Evolutionary conservation across 2,329 filamentous ascomycete species (phyloP).

Genomic region (Ophidiomyces ophidiicola): DNA sequence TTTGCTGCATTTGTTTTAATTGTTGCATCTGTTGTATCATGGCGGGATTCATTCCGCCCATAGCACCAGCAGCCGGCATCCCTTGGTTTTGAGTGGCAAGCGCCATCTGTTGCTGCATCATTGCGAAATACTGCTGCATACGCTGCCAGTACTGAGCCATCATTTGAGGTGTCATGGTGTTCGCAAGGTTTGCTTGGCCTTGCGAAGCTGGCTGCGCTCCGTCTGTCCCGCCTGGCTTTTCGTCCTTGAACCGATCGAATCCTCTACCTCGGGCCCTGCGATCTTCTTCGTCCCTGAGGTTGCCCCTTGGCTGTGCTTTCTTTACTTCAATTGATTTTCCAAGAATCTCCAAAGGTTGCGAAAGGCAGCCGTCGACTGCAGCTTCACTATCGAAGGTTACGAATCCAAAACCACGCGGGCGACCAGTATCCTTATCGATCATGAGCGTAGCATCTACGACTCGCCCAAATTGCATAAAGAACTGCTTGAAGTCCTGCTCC

Average conservation of each 20-base stretch:
- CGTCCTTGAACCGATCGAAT: conserved; percentile 32
- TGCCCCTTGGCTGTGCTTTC: conserved; percentile 89
- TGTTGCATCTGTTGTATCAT: conserved; percentile 65
- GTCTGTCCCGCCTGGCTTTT: conserved; percentile 27
- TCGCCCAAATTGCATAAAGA: conserved; percentile 91
- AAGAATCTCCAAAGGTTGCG: conserved; percentile 75
- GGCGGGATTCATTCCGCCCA: conserved; percentile 57
- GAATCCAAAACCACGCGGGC: conserved; percentile 90
- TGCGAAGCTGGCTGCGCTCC: conserved; percentile 37
- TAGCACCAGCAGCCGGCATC: conserved; percentile 53
- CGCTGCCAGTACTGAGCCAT: conserved; percentile 98
- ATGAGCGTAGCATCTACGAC: conserved; percentile 96
- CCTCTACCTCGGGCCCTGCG: conserved; percentile 42
- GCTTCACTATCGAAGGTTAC: conserved; percentile 95
- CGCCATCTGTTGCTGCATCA: conserved; percentile 89
- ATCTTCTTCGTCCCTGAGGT: conserved; percentile 82
- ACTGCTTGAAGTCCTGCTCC: conserved; percentile 89
- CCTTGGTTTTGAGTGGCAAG: conserved; percentile 34
- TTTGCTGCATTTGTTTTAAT: conserved; percentile 53
- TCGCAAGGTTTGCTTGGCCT: conserved; percentile 29
- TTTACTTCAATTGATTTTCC: conserved; percentile 97
- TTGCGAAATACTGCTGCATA: conserved; percentile 92
- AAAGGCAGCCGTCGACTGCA: conserved; percentile 82
- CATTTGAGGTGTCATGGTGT: conserved; percentile 82
- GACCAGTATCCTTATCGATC: conserved; percentile 99